phyloP scores from a whole-genome alignment of 331 rosid genomes.

The Malus hybrid region DNA sequence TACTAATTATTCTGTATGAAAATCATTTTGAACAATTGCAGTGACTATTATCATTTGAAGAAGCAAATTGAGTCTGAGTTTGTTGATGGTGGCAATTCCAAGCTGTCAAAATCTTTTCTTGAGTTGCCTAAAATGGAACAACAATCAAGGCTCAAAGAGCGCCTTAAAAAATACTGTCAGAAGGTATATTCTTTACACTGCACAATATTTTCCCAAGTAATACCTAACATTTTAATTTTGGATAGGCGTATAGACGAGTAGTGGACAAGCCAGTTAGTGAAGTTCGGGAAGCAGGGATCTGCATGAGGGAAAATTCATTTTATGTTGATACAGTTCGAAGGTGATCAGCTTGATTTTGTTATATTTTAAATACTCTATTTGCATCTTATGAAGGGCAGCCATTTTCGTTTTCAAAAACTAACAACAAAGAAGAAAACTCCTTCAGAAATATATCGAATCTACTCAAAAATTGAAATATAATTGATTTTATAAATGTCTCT shows the following conservation, averaged over 20 bases:
- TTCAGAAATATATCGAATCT: neutral
- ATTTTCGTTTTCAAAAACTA: neutral
- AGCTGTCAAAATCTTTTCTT: conserved; percentile 66
- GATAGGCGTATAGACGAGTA: conserved; percentile 91
- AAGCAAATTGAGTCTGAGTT: conserved; percentile 92
- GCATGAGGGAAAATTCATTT: conserved; percentile 99
- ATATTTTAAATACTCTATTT: neutral
- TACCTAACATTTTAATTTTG: conserved; percentile 16
- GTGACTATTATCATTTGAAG: conserved; percentile 91
- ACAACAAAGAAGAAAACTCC: neutral
- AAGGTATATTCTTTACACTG: conserved; percentile 47
- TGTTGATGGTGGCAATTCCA: conserved; percentile 48
- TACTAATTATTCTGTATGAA: conserved; percentile 18
- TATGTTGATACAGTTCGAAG: conserved; percentile 98
- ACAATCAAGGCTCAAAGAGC: conserved; percentile 76
- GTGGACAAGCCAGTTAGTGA: conserved; percentile 87
- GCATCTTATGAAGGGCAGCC: neutral
- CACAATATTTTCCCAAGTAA: conserved; percentile 13
- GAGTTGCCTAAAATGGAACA: conserved; percentile 91
- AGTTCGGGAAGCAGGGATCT: conserved; percentile 92
- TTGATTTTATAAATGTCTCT: neutral
- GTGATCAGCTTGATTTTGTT: conserved; percentile 40
- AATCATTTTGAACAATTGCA: conserved; percentile 31
- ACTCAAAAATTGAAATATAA: neutral
- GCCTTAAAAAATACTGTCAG: conserved; percentile 91